These are phyloP conservation scores for Talaromyces stipitatus DNA, from an alignment of 495 filamentous ascomycete genomes.

Conservation along the genomic window DNA sequence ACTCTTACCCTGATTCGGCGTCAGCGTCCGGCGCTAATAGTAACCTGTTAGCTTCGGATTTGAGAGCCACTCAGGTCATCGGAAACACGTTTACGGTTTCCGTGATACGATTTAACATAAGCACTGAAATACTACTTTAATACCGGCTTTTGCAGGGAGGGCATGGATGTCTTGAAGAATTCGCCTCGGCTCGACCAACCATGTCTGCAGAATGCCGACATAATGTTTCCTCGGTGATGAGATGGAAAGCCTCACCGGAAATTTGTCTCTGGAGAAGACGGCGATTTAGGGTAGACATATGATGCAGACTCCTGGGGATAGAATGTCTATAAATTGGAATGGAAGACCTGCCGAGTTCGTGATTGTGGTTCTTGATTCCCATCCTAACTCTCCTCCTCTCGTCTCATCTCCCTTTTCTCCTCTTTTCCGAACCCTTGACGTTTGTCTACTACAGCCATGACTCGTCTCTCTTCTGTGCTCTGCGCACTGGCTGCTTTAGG, in stretches of 20 bases:
- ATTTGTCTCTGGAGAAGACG: background rate
- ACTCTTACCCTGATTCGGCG: background rate
- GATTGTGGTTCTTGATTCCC: too few relatives aligned
- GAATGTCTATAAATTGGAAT: background rate
- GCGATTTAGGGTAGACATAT: background rate
- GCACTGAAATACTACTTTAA: background rate
- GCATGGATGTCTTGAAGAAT: background rate
- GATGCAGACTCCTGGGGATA: background rate
- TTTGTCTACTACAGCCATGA: slow-evolving; percentile 8
- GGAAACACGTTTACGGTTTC: background rate
- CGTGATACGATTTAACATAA: background rate
- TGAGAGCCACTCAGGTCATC: background rate
- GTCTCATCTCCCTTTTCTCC: background rate
- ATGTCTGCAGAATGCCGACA: background rate
- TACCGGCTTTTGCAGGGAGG: background rate
- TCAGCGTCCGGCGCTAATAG: background rate
- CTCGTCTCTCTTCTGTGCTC: slow-evolving; percentile 17
- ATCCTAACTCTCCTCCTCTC: background rate
- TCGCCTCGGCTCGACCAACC: background rate
- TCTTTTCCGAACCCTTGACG: background rate
- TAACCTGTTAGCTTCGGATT: background rate
- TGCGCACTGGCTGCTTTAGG: slow-evolving; percentile 18
- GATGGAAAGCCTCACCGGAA: background rate
- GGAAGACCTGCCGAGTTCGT: background rate
- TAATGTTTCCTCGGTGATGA: background rate